Conservation (phyloP, 306 rosid genomes). For the Macrotyloma uniflorum region DNA sequence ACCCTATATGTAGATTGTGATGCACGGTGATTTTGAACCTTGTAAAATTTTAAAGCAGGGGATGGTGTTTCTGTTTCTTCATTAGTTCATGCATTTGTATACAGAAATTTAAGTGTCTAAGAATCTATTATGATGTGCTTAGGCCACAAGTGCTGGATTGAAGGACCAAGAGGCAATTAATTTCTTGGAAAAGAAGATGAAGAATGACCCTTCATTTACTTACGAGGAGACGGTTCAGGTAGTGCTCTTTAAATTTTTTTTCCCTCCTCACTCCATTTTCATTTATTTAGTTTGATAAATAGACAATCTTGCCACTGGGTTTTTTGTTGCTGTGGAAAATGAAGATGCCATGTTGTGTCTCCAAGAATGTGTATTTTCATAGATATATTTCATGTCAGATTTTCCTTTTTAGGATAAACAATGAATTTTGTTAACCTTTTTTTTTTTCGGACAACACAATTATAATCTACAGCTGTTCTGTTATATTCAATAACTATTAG, state of each 20-base stretch:
- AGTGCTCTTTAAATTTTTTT: background rate
- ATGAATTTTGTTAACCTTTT: background rate
- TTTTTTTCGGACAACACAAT: background rate
- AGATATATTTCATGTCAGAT: conserved; percentile 10
- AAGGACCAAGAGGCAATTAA: conserved; percentile 99
- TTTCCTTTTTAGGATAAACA: background rate
- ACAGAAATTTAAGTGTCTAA: conserved; percentile 30
- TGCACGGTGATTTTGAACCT: conserved; percentile 9
- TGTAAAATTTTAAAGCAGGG: background rate
- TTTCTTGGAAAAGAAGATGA: conserved; percentile 99
- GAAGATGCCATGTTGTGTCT: background rate
- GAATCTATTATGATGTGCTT: conserved; percentile 39
- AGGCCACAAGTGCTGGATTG: conserved; percentile 98
- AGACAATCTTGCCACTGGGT: conserved; percentile 14
- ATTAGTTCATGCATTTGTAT: background rate
- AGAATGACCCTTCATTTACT: conserved; percentile 90
- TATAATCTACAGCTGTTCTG: background rate
- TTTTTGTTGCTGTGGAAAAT: background rate
- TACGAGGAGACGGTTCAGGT: conserved; percentile 99
- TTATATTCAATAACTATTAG: background rate
- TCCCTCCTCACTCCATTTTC: background rate
- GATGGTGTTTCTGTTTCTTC: conserved; percentile 19
- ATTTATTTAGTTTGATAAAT: conserved; percentile 20
- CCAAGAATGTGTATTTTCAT: background rate
- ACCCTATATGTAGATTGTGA: background rate